Conservation (phyloP, 1,284 basidiomycete genomes). For the Phenoliferia sp. region DNA sequence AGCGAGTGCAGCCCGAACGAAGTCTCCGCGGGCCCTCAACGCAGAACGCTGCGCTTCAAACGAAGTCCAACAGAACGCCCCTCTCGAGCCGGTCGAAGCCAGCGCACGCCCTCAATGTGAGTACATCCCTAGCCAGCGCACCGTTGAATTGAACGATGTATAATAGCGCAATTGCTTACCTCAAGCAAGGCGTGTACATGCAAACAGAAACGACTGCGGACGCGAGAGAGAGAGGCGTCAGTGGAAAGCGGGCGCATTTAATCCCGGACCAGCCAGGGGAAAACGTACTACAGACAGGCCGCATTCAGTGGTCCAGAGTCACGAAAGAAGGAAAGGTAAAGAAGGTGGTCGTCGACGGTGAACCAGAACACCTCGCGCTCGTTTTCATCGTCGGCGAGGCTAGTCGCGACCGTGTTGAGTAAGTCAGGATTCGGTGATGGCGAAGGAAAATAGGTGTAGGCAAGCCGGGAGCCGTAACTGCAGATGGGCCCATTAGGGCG, state of each 20-base stretch:
- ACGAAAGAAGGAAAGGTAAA: conserved; percentile 89
- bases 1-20: no score
- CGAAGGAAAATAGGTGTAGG: conserved; percentile 32
- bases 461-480: conserved; percentile 29
- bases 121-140: no score
- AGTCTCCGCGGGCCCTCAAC: no score
- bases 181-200: conserved; percentile 81
- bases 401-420: conserved; percentile 19
- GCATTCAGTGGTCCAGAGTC: conserved; percentile 94
- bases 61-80: no score
- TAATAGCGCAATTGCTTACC: conserved; percentile 48
- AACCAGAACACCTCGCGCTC: conserved; percentile 26
- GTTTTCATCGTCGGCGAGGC: background rate
- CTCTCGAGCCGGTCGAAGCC: no score
- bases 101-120: no score
- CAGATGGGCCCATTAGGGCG: conserved; percentile 17
- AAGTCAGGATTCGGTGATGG: conserved; percentile 22
- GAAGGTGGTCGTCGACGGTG: conserved; percentile 83
- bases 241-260: background rate
- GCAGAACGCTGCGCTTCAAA: no score
- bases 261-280: fast-evolving
- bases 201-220: conserved; percentile 66
- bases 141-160: no score
- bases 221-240: background rate
- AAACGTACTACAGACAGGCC: conserved; percentile 66